Conservation (phyloP, 129 eudicot genomes). For the Mikania micrantha region DNA sequence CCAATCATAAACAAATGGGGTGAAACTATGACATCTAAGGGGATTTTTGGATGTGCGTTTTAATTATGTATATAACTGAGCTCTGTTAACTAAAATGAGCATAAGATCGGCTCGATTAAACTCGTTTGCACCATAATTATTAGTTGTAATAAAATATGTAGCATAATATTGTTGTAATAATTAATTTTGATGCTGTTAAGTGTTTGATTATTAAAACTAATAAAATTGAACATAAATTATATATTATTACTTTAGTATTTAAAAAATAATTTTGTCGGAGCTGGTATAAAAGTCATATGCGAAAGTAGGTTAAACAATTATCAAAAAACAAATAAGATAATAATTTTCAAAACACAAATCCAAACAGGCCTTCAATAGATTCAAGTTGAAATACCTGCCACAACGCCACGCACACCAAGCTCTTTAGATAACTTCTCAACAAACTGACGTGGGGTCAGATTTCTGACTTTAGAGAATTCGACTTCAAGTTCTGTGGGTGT, state of each 20-base stretch:
- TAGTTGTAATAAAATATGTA: no score
- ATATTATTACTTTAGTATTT: neutral
- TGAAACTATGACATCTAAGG: neutral
- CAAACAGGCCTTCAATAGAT: neutral
- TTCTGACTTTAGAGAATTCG: constrained; percentile 75
- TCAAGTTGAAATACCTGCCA: constrained; percentile 59
- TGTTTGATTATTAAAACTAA: neutral
- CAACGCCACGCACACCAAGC: constrained; percentile 90
- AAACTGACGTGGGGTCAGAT: constrained; percentile 74
- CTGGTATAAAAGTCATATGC: neutral
- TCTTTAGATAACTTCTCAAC: constrained; percentile 80
- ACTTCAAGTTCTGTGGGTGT: constrained; percentile 62
- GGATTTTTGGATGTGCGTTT: neutral
- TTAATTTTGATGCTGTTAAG: neutral
- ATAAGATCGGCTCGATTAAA: no score
- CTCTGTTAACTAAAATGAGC: no score
- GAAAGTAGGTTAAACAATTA: neutral
- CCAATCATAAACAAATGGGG: neutral
- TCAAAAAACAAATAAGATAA: neutral
- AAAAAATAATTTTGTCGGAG: neutral
- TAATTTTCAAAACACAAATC: neutral
- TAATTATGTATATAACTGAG: no score
- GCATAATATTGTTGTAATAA: neutral
- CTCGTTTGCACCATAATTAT: no score
- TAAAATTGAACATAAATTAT: neutral